Evolutionary conservation across 1,139 yeast species (phyloP), one percentile per base, ranked within the genome.

Genomic region (Blastobotrys apis): DNA sequence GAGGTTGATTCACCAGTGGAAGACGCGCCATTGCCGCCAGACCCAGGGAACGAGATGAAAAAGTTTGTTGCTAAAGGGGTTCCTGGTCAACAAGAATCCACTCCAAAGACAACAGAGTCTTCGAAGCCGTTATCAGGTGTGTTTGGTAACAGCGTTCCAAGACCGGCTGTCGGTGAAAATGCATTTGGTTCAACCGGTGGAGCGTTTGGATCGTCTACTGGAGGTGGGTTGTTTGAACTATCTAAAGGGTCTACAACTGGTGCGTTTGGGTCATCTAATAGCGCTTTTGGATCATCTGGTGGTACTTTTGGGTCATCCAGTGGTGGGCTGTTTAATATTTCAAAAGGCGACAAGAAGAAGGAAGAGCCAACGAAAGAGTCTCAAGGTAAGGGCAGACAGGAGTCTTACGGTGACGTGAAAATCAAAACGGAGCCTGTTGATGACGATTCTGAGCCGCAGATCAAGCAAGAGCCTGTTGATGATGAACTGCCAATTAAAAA

Each of bases 21-120:
- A 36, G 44, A 41, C 13, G 45, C 48, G 3, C 47, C 49, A n/a
- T 33, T 46, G 2, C 49, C 47, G 2, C 43, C 49, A 25, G 42
- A 41, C 20, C 49, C 49, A 20, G 20, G 22, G 2, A 26, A 26
- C 15, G 33, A 27, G 26, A 23, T 23, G 26, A 23, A 23, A 10
- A 6, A 6, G 26, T 23, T 23, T 23, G 10, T 6, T 23, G 26
- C 26, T 10, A 23, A 10, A 6, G 26, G 10, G 6, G 26, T 23
- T 23, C 26, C 26, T 6, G 26, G 26, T 6, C 9, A 6, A 10
- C 9, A 23, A 23, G 26, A 6, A 10, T 6, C 26, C 9, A 6
- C 26, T 23, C 10, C 26, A 23, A 23, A 23, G 26, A 6, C 26
- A n/a, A n/a, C n/a, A n/a, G n/a, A n/a, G n/a, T n/a, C n/a, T n/a